These are phyloP conservation scores for Debaryomyces tyrocola DNA, from an alignment of 805 yeast species.

Conservation along the genomic window DNA sequence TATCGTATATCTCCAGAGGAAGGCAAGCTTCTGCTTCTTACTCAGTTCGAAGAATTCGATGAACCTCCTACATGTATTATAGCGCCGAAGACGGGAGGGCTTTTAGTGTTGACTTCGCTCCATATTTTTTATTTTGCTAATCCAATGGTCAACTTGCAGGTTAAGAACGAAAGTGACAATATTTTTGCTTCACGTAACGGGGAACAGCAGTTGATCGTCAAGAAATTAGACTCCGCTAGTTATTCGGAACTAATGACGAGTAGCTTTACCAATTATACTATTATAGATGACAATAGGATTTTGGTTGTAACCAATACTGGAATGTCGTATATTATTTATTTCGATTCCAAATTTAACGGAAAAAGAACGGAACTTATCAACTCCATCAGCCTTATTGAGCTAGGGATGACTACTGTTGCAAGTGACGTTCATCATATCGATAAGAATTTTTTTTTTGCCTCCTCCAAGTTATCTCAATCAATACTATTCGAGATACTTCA, in stretches of 20 bases:
- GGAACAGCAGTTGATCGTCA: conserved; percentile 8
- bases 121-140: conserved; percentile 30
- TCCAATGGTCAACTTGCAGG: conserved; percentile 10
- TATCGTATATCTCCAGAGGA: conserved; percentile 17
- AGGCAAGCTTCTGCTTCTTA: neutral
- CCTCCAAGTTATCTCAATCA: conserved; percentile 32
- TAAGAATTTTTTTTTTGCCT: conserved; percentile 26
- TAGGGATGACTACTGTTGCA: conserved; percentile 34
- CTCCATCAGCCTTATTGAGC: conserved; percentile 18
- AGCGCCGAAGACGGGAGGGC: conserved; percentile 23
- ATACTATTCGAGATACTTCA: conserved; percentile 26
- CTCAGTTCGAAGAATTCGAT: conserved; percentile 29
- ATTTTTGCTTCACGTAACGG: neutral
- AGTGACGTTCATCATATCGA: conserved; percentile 23
- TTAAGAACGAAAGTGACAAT: neutral
- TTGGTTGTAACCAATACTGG: conserved; percentile 31
- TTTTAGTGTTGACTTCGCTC: conserved; percentile 24
- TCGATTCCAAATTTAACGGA: conserved; percentile 7
- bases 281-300: conserved; percentile 28
- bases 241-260: conserved; percentile 9
- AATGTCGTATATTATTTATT: conserved; percentile 22
- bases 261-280: conserved; percentile 6
- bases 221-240: neutral
- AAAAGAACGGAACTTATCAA: conserved; percentile 5
- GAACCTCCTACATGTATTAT: conserved; percentile 28